Evolutionary conservation across 108 stramenopile genomes (phyloP).

Genomic region (Cyclostephanos tholiformis): DNA sequence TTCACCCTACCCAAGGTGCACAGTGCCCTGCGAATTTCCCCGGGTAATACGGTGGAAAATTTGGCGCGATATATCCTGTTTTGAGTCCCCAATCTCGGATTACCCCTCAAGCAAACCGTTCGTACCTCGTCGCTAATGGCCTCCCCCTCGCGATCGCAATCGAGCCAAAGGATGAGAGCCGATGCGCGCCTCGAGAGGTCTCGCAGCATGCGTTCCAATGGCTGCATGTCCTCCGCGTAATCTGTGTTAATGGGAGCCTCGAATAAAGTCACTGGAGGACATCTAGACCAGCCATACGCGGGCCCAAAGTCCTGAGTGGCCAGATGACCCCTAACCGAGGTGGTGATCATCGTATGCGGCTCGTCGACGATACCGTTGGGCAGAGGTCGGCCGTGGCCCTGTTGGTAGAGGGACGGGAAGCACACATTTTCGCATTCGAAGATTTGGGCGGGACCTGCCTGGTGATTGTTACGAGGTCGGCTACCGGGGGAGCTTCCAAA

Average conservation of each 20-base stretch:
- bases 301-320: conserved; percentile 71
- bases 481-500: conserved; percentile 62
- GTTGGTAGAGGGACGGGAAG: conserved; percentile 72
- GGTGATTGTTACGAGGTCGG: conserved; percentile 48
- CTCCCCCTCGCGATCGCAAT: conserved; percentile 99
- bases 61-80: conserved; percentile 78
- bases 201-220: conserved; percentile 68
- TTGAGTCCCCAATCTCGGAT: conserved; percentile 53
- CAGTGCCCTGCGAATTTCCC: conserved; percentile 87
- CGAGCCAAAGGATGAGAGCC: conserved; percentile 95
- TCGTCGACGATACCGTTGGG: conserved; percentile 30
- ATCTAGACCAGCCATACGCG: conserved; percentile 70
- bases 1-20: conserved; percentile 70
- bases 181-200: conserved; percentile 51
- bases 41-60: conserved; percentile 92
- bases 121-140: conserved; percentile 94
- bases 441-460: conserved; percentile 55
- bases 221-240: conserved; percentile 78
- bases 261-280: conserved; percentile 75
- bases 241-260: conserved; percentile 75
- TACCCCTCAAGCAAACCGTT: conserved; percentile 69
- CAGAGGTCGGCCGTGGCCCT: conserved; percentile 51
- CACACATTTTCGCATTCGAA: conserved; percentile 76
- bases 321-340: conserved; percentile 86
- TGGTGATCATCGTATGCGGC: conserved; percentile 88